Evolutionary conservation across 2,329 filamentous ascomycete species (phyloP), one percentile per base, ranked within the genome.

Genomic region (Grosmannia huntii): DNA sequence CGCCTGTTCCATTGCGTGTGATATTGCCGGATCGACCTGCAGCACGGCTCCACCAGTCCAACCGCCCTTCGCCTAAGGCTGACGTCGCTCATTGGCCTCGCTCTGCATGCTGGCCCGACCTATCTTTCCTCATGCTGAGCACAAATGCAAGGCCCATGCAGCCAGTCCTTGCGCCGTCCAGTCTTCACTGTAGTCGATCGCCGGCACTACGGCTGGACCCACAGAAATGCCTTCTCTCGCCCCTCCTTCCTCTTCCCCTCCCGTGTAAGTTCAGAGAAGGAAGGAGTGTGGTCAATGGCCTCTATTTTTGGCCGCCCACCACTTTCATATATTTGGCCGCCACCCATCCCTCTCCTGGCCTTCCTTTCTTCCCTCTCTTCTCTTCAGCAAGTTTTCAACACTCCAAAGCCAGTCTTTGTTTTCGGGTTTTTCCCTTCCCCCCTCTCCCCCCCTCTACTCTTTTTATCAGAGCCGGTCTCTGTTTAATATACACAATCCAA

Each of bases 321-420:
- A 65, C 60, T 64, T 70, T 74, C 75, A 75, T 76, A 72, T 70
- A 70, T 65, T 60, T 64, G 66, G 65, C 65, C 55, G 64, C 65
- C 66, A 69, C 68, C 68, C 67, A 69, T 68, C 72, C 71, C 65
- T 66, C 70, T 68, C 69, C 31, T 53, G 38, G 57, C 41, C 27
- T 72, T 73, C 68, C 38, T 44, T 44, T 19, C 41, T 44, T 44
- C 41, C 16, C 16, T 44, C 19, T 44, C 19, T 67, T 67, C 67
- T 82, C 83, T 77, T 77, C 77, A 85, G 84, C 84, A 87, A 87
- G 83, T 75, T 75, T 68, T 76, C 72, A 78, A 78, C 74, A 68
- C 66, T 70, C 71, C 68, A 76, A 76, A 77, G 75, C 75, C 73
- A 72, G 73, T 76, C 71, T 72, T 75, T 76, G 71, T 76, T 81